These are phyloP conservation scores for Glonium stellatum DNA, from an alignment of 495 filamentous ascomycete species.

Conservation along the genomic window DNA sequence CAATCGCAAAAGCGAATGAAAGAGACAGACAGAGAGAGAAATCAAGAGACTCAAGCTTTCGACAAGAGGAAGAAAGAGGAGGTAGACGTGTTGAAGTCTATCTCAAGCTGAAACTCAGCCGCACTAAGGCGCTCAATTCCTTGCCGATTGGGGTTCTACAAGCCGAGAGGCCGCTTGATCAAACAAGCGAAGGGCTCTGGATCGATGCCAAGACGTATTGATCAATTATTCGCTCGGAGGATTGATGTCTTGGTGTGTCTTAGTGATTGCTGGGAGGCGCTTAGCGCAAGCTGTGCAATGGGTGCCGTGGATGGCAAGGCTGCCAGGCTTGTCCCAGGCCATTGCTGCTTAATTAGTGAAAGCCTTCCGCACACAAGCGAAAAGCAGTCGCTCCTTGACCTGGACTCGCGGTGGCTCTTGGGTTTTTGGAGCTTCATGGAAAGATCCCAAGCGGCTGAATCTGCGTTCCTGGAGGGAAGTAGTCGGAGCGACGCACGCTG, in stretches of 20 bases:
- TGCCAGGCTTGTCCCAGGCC: too few relatives aligned
- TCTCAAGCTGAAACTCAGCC: slow-evolving; percentile 19
- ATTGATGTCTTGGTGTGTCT: neutral
- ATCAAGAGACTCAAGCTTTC: neutral
- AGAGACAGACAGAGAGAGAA: neutral
- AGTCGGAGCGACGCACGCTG: too few relatives aligned
- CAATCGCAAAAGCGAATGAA: neutral
- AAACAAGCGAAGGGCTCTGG: neutral
- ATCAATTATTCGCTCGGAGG: neutral
- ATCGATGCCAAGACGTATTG: neutral
- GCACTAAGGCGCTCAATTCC: slow-evolving; percentile 16
- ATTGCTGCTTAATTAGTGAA: too few relatives aligned
- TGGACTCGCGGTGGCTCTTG: too few relatives aligned
- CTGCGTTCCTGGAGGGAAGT: too few relatives aligned
- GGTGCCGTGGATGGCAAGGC: too few relatives aligned
- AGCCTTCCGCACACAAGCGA: too few relatives aligned
- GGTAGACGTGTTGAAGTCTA: slow-evolving; percentile 1
- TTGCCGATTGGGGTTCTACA: slow-evolving; percentile 9
- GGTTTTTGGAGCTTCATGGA: too few relatives aligned
- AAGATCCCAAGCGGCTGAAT: too few relatives aligned
- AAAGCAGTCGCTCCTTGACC: too few relatives aligned
- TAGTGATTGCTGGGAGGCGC: neutral
- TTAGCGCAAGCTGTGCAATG: too few relatives aligned
- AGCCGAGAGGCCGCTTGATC: slow-evolving; percentile 5
- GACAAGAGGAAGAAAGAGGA: neutral